Evolutionary conservation across 345 rosid genomes (phyloP).

Genomic region (Eucalyptus erythrocorys): DNA sequence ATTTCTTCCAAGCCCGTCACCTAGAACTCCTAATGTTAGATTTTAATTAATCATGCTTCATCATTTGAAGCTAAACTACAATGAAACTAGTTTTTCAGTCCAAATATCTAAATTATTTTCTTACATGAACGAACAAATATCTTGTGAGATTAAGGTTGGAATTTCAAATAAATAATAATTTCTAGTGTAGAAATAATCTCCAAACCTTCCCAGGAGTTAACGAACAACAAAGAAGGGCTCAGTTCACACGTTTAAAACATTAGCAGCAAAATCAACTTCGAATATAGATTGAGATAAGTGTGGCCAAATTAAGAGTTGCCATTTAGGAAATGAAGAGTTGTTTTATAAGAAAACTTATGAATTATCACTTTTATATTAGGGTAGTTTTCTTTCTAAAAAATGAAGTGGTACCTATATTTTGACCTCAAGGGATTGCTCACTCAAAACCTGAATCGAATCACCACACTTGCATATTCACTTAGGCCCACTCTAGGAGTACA

Average conservation of each 20-base stretch:
- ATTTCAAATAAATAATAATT: accelerated
- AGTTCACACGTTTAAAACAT: neutral
- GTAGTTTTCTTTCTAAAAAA: accelerated
- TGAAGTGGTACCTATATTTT: accelerated
- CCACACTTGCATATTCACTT: accelerated
- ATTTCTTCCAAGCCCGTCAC: accelerated
- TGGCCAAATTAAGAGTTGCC: neutral
- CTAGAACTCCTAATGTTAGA: neutral
- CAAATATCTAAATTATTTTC: accelerated
- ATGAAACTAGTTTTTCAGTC: neutral
- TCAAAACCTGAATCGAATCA: neutral
- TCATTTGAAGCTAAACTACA: neutral
- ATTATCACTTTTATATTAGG: neutral
- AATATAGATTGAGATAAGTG: neutral
- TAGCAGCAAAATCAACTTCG: neutral
- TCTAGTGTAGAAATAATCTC: neutral
- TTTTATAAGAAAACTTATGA: too few relatives aligned
- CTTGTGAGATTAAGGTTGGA: neutral
- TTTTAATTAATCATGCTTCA: neutral
- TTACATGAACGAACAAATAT: neutral
- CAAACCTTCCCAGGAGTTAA: neutral
- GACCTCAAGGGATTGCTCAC: accelerated
- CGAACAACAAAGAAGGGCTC: accelerated
- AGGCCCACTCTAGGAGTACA: accelerated
- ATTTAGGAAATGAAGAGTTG: neutral